These are phyloP conservation scores for Paramecium sexaurelia DNA, from an alignment of 73 alveolate genomes.

Conservation along the genomic window DNA sequence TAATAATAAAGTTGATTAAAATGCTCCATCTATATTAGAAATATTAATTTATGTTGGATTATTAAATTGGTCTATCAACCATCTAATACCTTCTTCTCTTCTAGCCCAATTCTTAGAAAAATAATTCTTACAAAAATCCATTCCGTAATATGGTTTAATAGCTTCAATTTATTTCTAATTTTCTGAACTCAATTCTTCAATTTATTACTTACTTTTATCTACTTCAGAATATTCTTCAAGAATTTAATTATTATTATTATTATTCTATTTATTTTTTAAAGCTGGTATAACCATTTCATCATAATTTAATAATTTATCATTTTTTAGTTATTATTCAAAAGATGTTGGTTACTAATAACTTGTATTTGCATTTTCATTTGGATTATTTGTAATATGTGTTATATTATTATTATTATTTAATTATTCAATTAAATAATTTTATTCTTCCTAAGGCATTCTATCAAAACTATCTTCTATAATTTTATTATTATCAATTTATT, in stretches of 20 bases:
- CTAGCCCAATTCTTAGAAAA: background rate
- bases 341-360: conserved; percentile 8
- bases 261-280: background rate
- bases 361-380: background rate
- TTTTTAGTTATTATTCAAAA: conserved; percentile 9
- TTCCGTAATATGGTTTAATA: background rate
- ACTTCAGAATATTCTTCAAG: background rate
- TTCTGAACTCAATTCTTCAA: conserved; percentile 35
- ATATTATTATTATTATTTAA: background rate
- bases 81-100: conserved; percentile 14
- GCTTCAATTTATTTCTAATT: background rate
- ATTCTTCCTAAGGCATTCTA: background rate
- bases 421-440: background rate
- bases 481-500: background rate
- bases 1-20: background rate
- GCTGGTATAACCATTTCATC: conserved; percentile 55
- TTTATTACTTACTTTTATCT: conserved; percentile 13
- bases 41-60: background rate
- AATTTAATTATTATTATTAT: background rate
- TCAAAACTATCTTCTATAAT: conserved; percentile 2
- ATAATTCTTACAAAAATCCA: conserved; percentile 22
- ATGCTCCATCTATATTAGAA: background rate
- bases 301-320: conserved; percentile 12
- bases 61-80: conserved; percentile 27
- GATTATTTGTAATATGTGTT: background rate